These are phyloP conservation scores for Porpolomopsis calyptriformis DNA, from an alignment of 768 basidiomycete genomes.

Conservation along the genomic window DNA sequence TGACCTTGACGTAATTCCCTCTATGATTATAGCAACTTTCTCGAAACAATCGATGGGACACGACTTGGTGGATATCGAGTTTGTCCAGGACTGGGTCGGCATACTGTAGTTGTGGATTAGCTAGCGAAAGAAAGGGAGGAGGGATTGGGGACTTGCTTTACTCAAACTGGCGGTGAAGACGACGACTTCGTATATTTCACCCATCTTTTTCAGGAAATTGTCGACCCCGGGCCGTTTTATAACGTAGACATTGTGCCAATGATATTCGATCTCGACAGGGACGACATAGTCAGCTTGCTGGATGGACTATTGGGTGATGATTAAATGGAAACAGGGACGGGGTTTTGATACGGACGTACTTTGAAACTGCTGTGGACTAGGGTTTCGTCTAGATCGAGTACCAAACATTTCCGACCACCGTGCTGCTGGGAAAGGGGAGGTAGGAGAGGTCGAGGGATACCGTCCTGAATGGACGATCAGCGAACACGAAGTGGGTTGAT, in stretches of 20 bases:
- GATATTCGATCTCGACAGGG: conserved; percentile 97
- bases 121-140: background rate
- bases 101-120: conserved; percentile 46
- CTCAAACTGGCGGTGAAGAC: conserved; percentile 96
- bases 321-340: background rate
- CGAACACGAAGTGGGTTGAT: background rate
- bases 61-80: conserved; percentile 84
- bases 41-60: conserved; percentile 88
- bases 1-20: conserved; percentile 97
- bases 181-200: conserved; percentile 95
- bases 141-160: conserved; percentile 53
- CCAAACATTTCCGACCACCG: conserved; percentile 70
- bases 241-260: conserved; percentile 98
- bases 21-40: conserved; percentile 99
- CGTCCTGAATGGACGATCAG: conserved; percentile 39
- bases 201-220: conserved; percentile 95
- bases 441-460: conserved; percentile 59
- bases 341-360: conserved; percentile 30
- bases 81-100: conserved; percentile 98
- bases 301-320: conserved; percentile 74
- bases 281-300: conserved; percentile 95
- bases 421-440: conserved; percentile 57
- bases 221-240: conserved; percentile 98
- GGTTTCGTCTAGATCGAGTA: conserved; percentile 80
- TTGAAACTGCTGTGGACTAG: conserved; percentile 85